Evolutionary conservation across 805 yeast species (phyloP).

Genomic region (Lipomyces sp.): DNA sequence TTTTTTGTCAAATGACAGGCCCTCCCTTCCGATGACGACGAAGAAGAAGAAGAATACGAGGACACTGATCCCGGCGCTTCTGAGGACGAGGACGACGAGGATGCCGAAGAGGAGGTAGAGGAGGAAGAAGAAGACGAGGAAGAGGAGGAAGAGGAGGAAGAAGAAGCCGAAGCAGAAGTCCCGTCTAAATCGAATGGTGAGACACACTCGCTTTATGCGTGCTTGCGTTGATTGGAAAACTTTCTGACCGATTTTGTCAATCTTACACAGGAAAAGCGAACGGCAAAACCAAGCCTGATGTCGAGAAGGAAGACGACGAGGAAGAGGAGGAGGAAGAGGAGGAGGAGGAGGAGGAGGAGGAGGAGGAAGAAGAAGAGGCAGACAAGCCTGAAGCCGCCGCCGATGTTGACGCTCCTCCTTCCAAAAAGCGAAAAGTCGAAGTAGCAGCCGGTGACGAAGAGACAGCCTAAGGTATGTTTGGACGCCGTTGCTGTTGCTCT

Average conservation of each 20-base stretch:
- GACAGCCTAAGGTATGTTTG: neutral
- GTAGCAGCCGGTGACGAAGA: neutral
- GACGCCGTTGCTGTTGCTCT: no score
- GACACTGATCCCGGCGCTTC: constrained; percentile 28
- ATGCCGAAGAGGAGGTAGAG: constrained; percentile 20
- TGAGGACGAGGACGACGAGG: constrained; percentile 25
- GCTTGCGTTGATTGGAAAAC: no score
- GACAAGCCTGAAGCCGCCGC: neutral
- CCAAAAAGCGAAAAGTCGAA: neutral
- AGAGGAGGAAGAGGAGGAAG: neutral
- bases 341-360: constrained; percentile 8
- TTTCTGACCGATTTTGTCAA: no score
- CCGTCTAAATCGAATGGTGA: no score
- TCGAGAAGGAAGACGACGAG: neutral
- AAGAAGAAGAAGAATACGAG: constrained; percentile 29
- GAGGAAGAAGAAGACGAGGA: constrained; percentile 21
- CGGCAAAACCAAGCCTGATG: neutral
- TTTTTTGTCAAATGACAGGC: constrained; percentile 10
- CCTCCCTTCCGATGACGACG: constrained; percentile 27
- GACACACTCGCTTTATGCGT: no score
- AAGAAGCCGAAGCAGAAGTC: neutral
- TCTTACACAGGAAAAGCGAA: no score
- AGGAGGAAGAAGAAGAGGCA: neutral
- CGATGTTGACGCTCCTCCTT: neutral
- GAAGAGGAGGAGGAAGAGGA: neutral